These are phyloP conservation scores for Cladosporium sp. DNA, from an alignment of 2,329 filamentous ascomycete species.

Conservation along the genomic window DNA sequence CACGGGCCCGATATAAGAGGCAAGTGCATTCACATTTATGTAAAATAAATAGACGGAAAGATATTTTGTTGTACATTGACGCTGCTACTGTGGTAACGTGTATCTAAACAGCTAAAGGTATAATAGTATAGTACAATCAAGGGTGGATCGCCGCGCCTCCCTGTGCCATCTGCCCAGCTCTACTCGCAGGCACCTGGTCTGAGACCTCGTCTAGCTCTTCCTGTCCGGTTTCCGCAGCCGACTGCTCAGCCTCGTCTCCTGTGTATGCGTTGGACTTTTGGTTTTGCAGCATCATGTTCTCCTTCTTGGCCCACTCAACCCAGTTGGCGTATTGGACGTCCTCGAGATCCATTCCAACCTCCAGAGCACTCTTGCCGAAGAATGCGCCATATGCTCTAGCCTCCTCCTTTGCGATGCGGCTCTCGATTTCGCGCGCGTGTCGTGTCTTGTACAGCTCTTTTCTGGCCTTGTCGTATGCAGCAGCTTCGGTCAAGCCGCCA, in stretches of 20 bases:
- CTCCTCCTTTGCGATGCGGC: slow-evolving; percentile 82
- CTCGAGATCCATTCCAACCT: slow-evolving; percentile 81
- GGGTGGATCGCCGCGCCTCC: slow-evolving; percentile 42
- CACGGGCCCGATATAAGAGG: neutral
- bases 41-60: neutral
- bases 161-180: slow-evolving; percentile 37
- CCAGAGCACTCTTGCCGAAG: slow-evolving; percentile 75
- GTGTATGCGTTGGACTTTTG: slow-evolving; percentile 47
- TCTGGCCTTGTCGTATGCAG: slow-evolving; percentile 83
- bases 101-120: slow-evolving; percentile 15
- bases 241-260: slow-evolving; percentile 38
- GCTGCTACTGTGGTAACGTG: neutral
- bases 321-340: slow-evolving; percentile 77
- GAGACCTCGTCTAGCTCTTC: slow-evolving; percentile 41
- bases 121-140: slow-evolving; percentile 23
- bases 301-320: slow-evolving; percentile 72
- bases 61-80: neutral
- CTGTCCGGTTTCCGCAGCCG: slow-evolving; percentile 32
- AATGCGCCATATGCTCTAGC: slow-evolving; percentile 81
- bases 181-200: slow-evolving; percentile 33
- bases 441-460: slow-evolving; percentile 88
- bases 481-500: slow-evolving; percentile 41
- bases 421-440: slow-evolving; percentile 78
- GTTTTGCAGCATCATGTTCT: slow-evolving; percentile 52
- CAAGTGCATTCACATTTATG: neutral